phyloP scores from a whole-genome alignment of 768 basidiomycete genomes.

The Tulasnella sp. region DNA sequence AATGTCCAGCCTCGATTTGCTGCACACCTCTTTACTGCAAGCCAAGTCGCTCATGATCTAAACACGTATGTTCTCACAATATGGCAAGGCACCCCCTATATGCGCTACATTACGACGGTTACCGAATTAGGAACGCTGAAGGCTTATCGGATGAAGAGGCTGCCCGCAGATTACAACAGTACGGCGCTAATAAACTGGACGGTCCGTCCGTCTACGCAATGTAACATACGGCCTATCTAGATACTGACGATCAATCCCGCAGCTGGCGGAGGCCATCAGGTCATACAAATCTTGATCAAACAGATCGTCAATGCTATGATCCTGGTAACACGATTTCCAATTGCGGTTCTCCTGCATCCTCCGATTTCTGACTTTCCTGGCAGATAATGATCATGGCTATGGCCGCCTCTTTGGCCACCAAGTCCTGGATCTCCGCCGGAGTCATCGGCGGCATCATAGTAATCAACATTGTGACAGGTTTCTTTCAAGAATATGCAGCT shows the following conservation, averaged over 20 bases:
- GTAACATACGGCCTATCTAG: background rate
- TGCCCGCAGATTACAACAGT: slow-evolving; percentile 19
- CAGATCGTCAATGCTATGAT: slow-evolving; percentile 35
- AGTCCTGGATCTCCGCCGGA: slow-evolving; percentile 44
- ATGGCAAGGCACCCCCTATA: slow-evolving; percentile 10
- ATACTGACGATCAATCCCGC: background rate
- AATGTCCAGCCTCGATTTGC: slow-evolving; percentile 12
- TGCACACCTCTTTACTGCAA: slow-evolving; percentile 24
- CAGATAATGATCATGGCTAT: slow-evolving; percentile 29
- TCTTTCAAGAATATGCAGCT: slow-evolving; percentile 39
- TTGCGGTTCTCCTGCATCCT: no score
- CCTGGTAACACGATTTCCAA: slow-evolving; percentile 13
- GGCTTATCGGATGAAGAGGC: slow-evolving; percentile 26
- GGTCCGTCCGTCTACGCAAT: slow-evolving; percentile 23
- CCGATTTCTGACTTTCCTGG: background rate
- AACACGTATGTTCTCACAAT: slow-evolving; percentile 12
- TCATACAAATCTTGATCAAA: slow-evolving; percentile 18
- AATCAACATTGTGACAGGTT: slow-evolving; percentile 30
- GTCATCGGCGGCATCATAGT: slow-evolving; percentile 38
- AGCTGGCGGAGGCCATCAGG: background rate
- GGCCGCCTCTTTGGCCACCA: slow-evolving; percentile 44
- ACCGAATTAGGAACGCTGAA: background rate
- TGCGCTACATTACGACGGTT: no score
- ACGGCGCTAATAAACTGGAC: slow-evolving; percentile 29
- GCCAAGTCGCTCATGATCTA: slow-evolving; percentile 25